Evolutionary conservation across 805 yeast species (phyloP), one percentile per base, ranked within the genome.

Genomic region (Torulaspora quercuum): DNA sequence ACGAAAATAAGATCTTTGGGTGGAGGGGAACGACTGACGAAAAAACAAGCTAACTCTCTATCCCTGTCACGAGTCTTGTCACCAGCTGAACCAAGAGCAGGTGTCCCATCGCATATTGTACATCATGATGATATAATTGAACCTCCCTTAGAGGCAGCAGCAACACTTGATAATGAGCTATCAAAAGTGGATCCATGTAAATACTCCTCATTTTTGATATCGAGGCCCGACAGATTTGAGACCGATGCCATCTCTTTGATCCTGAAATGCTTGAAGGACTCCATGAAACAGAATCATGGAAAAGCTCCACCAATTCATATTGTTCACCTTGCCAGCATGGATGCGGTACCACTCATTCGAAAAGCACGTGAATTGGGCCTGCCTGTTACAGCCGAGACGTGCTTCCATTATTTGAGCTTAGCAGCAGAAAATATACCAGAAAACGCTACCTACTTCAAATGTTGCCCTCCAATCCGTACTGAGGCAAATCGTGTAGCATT

Each of bases 401-500:
- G 97, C 60, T 89, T 88, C 75, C 97, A 89, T 59, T 89, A 89
- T 60, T 68, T 89, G 35, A 73, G 90, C 2, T 68, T 89, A 28
- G 69, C 73, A 3, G 84, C 95, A 3, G 96, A 89, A 55, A 68
- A 70, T 15, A 86, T 89, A 37, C 80, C 87, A 12, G 73, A 78
- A 50, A 76, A 85, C 35, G 78, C 81, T 9, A 89, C 96, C 4
- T 85, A 81, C 53, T 86, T 73, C 72, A 89, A 89, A 63, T 90
- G 96, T 57, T 90, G 96, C 59, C 97, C 97, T 1, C 97, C 97
- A 2, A 89, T 89, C 48, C 69, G 97, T 43, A 68, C 82, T 1
- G 79, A 81, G 45, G 70, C 71, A 28, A 90, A 90, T 60, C 72
- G 92, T 48, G 61, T 70, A 27, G 68, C 73, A 23, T 70, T 89